These are phyloP conservation scores for Paecilomyces variotii DNA, from an alignment of 2,329 filamentous ascomycete genomes.

Conservation along the genomic window DNA sequence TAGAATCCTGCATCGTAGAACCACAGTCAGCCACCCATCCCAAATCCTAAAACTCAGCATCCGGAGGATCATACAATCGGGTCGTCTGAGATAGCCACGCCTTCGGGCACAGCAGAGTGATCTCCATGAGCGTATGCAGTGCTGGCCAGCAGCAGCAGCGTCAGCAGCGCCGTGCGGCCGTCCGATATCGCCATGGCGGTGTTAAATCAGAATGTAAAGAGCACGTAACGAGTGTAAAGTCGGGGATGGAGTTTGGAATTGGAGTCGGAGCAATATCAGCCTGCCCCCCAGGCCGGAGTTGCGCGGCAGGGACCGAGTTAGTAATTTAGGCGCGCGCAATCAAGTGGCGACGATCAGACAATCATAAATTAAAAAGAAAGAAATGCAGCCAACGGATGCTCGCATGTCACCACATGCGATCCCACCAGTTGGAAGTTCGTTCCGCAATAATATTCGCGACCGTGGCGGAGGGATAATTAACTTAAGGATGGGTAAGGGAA, in stretches of 20 bases:
- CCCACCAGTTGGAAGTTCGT: neutral
- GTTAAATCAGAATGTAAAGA: neutral
- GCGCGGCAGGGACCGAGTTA: neutral
- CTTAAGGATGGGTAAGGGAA: neutral
- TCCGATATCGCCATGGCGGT: neutral
- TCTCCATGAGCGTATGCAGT: slow-evolving; percentile 42
- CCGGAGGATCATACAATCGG: slow-evolving; percentile 54
- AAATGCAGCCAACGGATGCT: neutral
- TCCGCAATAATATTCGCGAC: neutral
- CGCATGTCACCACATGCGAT: neutral
- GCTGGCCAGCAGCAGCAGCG: slow-evolving; percentile 20
- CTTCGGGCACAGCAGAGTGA: slow-evolving; percentile 57
- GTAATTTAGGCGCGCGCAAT: neutral
- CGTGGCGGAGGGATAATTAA: too few species aligned
- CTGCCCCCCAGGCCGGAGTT: neutral
- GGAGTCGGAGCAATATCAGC: neutral
- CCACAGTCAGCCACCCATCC: neutral
- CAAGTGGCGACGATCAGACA: neutral
- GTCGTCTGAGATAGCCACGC: slow-evolving; percentile 60
- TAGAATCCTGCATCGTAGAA: slow-evolving; percentile 52
- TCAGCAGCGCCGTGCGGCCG: slow-evolving; percentile 14
- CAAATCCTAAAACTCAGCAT: slow-evolving; percentile 18
- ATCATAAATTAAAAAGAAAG: neutral
- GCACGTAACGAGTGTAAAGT: neutral
- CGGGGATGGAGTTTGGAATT: neutral